Evolutionary conservation across 495 filamentous ascomycete species (phyloP).

Genomic region (Penicillium cinerascens): DNA sequence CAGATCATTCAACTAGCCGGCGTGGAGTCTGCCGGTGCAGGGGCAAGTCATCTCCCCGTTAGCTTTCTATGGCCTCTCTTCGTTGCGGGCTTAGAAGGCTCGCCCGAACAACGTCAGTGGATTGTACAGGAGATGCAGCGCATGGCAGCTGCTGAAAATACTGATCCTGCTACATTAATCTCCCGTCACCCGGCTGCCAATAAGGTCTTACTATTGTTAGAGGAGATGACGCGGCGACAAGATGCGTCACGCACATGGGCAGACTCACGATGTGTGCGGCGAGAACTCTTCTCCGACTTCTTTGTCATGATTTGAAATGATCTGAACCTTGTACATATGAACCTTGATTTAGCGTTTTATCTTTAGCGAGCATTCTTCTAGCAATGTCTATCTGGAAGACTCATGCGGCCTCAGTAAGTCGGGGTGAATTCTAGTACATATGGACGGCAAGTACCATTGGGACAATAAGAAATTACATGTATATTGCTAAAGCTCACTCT

Average conservation of each 20-base stretch:
- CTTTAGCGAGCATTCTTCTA: too few relatives aligned
- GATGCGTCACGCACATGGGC: slow-evolving; percentile 41
- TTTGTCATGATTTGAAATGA: slow-evolving; percentile 35
- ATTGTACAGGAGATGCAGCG: slow-evolving; percentile 37
- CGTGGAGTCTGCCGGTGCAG: slow-evolving; percentile 23
- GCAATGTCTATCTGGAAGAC: too few relatives aligned
- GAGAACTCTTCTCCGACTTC: slow-evolving; percentile 37
- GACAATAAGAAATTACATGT: slow-evolving; percentile 26
- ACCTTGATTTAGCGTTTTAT: too few relatives aligned
- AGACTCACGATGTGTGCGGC: slow-evolving; percentile 35
- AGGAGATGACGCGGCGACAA: slow-evolving; percentile 40
- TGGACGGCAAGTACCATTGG: slow-evolving; percentile 7
- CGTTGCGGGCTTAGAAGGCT: slow-evolving; percentile 36
- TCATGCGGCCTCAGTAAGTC: neutral
- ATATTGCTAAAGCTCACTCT: slow-evolving; percentile 5
- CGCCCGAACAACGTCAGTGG: slow-evolving; percentile 33
- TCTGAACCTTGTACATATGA: slow-evolving; percentile 1
- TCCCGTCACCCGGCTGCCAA: slow-evolving; percentile 31
- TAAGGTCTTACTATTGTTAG: slow-evolving; percentile 30
- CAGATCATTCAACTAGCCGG: slow-evolving; percentile 39
- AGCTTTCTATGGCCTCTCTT: slow-evolving; percentile 42
- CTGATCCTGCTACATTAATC: neutral
- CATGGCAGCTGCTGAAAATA: slow-evolving; percentile 19
- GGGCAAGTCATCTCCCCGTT: slow-evolving; percentile 20
- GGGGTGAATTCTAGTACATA: slow-evolving; percentile 24